phyloP scores from a whole-genome alignment of 176 grass and related monocot genomes.

The Alloteropsis semialata region DNA sequence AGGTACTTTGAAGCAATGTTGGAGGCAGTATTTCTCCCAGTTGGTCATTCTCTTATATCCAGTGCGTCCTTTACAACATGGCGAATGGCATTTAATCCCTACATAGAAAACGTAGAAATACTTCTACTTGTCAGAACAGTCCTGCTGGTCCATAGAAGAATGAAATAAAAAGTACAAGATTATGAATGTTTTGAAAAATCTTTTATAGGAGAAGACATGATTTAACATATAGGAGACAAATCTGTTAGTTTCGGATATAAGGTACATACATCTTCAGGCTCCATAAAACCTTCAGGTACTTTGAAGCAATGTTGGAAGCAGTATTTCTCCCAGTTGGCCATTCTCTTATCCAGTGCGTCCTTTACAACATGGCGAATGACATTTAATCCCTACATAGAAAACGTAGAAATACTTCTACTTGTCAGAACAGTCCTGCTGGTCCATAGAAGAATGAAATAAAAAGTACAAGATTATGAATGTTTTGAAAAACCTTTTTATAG shows the following conservation, averaged over 20 bases:
- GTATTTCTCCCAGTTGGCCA: slow-evolving; percentile 42
- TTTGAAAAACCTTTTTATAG: background rate
- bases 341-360: slow-evolving; percentile 40
- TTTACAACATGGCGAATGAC: slow-evolving; percentile 17
- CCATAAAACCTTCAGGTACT: slow-evolving; percentile 43
- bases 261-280: slow-evolving; percentile 29
- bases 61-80: slow-evolving; percentile 24
- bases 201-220: background rate
- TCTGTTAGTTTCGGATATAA: slow-evolving; percentile 13
- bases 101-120: slow-evolving; percentile 15
- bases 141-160: background rate
- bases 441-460: background rate
- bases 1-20: slow-evolving; percentile 38
- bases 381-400: slow-evolving; percentile 44
- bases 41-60: slow-evolving; percentile 37
- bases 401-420: background rate
- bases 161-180: background rate
- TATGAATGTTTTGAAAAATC: background rate
- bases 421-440: background rate
- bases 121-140: background rate
- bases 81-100: slow-evolving; percentile 43
- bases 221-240: background rate
- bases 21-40: slow-evolving; percentile 45
- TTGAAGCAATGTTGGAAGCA: slow-evolving; percentile 31
- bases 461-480: background rate